These are phyloP conservation scores for Auricularia sp. DNA, from an alignment of 768 basidiomycete genomes.

Conservation along the genomic window DNA sequence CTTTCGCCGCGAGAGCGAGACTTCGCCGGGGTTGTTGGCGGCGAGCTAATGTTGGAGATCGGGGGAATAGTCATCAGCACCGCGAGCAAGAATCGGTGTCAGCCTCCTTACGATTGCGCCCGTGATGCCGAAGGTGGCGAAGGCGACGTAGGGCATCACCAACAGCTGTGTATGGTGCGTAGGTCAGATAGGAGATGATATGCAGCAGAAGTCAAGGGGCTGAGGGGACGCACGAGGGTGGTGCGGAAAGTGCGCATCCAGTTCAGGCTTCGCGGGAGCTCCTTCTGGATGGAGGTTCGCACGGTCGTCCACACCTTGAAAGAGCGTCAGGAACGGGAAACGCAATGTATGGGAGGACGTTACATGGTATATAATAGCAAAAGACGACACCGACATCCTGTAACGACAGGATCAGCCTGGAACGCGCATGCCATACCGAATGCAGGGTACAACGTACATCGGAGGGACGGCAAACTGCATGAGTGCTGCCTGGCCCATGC, in stretches of 20 bases:
- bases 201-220: not conserved
- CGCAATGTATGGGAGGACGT: too few relatives aligned
- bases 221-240: not conserved
- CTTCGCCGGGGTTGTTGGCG: not conserved
- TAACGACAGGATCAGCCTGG: too few relatives aligned
- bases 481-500: not conserved
- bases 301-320: not conserved
- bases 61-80: too few relatives aligned
- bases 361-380: not conserved
- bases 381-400: not conserved
- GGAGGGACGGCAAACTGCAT: not conserved
- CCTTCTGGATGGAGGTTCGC: not conserved
- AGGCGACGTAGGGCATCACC: not conserved
- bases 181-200: not conserved
- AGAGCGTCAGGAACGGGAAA: too few relatives aligned
- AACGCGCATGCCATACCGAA: too few relatives aligned
- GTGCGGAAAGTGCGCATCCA: not conserved
- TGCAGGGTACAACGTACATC: not conserved
- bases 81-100: too few relatives aligned
- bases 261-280: not conserved
- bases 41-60: not conserved
- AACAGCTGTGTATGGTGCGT: not conserved
- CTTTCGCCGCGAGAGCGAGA: not conserved
- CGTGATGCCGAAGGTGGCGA: not conserved
- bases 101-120: not conserved